Evolutionary conservation across 371 early-diverging fungal genomes (phyloP).

Genomic region (Choanephora cucurbitarum): DNA sequence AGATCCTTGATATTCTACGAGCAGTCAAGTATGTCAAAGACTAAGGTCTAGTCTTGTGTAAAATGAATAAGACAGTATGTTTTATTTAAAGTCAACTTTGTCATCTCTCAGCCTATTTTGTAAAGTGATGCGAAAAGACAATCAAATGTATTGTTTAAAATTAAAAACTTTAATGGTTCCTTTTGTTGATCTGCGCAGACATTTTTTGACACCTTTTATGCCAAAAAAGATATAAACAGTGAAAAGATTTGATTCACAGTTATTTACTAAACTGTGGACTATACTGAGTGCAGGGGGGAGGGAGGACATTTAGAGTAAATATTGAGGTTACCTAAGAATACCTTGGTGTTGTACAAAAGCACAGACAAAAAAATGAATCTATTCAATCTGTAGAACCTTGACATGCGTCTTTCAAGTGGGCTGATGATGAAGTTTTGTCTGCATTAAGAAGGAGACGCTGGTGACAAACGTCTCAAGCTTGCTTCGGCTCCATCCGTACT

Average conservation of each 20-base stretch:
- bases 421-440: slow-evolving; percentile 8
- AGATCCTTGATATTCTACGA: too few species aligned
- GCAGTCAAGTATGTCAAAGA: not conserved
- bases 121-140: not conserved
- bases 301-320: too few species aligned
- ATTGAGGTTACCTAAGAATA: not conserved
- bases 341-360: slow-evolving; percentile 22
- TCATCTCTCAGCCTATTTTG: not conserved
- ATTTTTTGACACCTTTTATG: not conserved
- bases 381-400: slow-evolving; percentile 10
- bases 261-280: not conserved
- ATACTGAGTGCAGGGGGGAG: not conserved
- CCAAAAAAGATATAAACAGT: not conserved
- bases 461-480: too few species aligned
- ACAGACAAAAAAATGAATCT: slow-evolving; percentile 22
- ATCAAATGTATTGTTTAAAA: not conserved
- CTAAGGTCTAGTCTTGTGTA: not conserved
- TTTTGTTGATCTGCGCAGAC: not conserved
- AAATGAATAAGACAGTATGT: not conserved
- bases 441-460: too few species aligned
- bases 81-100: not conserved
- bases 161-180: not conserved
- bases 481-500: too few species aligned
- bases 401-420: slow-evolving; percentile 31
- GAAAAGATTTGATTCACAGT: not conserved